These are phyloP conservation scores for Trichosporon coremiiforme DNA, from an alignment of 1,284 basidiomycete genomes.

Conservation along the genomic window DNA sequence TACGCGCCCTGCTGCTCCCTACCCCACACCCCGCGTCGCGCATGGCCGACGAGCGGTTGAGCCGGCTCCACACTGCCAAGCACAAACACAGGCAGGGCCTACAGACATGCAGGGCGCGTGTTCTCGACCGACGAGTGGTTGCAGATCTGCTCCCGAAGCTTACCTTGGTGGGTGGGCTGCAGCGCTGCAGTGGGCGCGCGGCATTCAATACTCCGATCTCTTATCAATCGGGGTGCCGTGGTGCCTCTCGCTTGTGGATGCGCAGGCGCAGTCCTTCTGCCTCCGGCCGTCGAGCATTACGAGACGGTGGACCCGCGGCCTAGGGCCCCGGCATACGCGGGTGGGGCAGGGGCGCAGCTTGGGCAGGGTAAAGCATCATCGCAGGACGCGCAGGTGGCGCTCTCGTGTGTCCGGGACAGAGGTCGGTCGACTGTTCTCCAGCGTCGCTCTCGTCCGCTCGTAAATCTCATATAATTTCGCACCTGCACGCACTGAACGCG, in stretches of 20 bases:
- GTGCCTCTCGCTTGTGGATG: neutral
- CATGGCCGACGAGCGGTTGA: no score
- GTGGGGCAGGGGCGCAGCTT: neutral
- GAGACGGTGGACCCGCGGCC: neutral
- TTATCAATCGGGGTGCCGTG: constrained; percentile 9
- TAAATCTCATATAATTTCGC: neutral
- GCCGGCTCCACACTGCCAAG: constrained; percentile 6
- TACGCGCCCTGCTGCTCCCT: neutral
- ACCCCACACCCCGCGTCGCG: no score
- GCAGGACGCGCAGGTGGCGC: constrained; percentile 1
- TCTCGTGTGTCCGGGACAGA: neutral
- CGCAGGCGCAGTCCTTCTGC: neutral
- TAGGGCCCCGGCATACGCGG: neutral
- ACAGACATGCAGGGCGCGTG: neutral
- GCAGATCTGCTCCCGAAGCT: neutral
- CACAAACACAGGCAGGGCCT: neutral
- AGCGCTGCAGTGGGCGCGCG: neutral
- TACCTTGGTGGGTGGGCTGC: neutral
- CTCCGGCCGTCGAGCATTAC: neutral
- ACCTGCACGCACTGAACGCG: neutral
- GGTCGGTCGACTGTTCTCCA: neutral
- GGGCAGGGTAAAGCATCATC: neutral
- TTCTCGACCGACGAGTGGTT: constrained; percentile 8
- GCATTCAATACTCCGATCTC: neutral
- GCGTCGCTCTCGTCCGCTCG: neutral